Percentiles rank a stretch among this genome's conserved stretches.
phyloP scores from a whole-genome alignment of 1,139 yeast genomes.

The Candida sp. region DNA sequence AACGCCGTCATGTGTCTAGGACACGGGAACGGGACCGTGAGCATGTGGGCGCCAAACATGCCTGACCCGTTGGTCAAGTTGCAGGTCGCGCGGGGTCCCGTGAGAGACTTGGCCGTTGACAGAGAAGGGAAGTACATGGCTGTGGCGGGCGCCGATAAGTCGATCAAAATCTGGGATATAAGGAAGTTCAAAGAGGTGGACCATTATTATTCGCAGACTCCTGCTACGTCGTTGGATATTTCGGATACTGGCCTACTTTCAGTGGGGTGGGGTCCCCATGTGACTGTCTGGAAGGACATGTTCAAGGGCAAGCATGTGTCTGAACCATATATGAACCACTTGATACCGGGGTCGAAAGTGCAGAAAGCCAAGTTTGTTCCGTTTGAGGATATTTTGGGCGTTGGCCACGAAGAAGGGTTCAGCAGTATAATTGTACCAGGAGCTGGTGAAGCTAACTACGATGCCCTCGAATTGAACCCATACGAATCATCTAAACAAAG shows the following conservation, averaged over 20 bases:
- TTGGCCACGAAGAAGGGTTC: slow-evolving; percentile 83
- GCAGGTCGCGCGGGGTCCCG: slow-evolving; percentile 84
- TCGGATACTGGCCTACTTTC: slow-evolving; percentile 90
- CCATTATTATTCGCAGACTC: slow-evolving; percentile 80
- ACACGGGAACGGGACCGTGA: slow-evolving; percentile 90
- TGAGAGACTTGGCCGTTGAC: slow-evolving; percentile 84
- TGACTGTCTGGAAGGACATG: slow-evolving; percentile 85
- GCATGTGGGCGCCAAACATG: slow-evolving; percentile 94
- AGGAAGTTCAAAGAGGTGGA: slow-evolving; percentile 81
- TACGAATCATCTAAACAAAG: slow-evolving; percentile 92
- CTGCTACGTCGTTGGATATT: slow-evolving; percentile 78
- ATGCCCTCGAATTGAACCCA: slow-evolving; percentile 93
- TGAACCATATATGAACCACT: slow-evolving; percentile 92
- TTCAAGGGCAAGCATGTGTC: slow-evolving; percentile 56
- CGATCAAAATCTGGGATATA: slow-evolving; percentile 92
- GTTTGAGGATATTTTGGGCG: slow-evolving; percentile 92
- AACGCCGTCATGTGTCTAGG: slow-evolving; percentile 96
- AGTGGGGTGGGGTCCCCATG: slow-evolving; percentile 95
- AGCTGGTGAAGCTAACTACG: slow-evolving; percentile 97
- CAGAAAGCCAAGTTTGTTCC: slow-evolving; percentile 82
- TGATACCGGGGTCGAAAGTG: slow-evolving; percentile 78
- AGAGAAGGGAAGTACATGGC: slow-evolving; percentile 97
- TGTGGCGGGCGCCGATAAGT: slow-evolving; percentile 86
- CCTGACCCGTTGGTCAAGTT: slow-evolving; percentile 85
- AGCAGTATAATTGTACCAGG: slow-evolving; percentile 91